These are phyloP conservation scores for Closterium sp. DNA, from an alignment of 139 green algal species.

Conservation along the genomic window DNA sequence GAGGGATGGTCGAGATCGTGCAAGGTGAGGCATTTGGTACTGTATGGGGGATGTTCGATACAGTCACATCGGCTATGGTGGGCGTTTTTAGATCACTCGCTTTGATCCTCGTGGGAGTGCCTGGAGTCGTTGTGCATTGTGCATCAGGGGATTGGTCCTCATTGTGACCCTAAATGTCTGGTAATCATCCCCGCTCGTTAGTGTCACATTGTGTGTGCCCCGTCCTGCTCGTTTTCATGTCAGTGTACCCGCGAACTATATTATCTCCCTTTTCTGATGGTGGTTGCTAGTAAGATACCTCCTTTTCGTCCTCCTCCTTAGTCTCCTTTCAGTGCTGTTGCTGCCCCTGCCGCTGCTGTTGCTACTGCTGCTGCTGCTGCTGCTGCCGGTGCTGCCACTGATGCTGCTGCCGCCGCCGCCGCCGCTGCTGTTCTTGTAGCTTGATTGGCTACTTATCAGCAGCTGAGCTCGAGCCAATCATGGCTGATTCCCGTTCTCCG, in stretches of 20 bases:
- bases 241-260: neutral
- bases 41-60: neutral
- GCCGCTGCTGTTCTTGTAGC: neutral
- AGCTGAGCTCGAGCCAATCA: neutral
- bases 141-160: neutral
- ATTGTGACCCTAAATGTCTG: neutral
- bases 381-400: neutral
- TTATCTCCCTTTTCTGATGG: neutral
- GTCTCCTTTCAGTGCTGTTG: neutral
- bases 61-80: neutral
- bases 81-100: neutral
- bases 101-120: neutral
- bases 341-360: neutral
- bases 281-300: neutral
- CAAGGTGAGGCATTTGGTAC: neutral
- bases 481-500: no score
- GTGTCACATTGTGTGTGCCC: neutral
- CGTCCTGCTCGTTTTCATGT: neutral
- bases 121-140: neutral
- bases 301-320: neutral
- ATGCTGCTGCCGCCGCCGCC: no score
- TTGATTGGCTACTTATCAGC: neutral
- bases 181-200: neutral
- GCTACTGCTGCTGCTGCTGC: neutral
- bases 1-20: neutral